Evolutionary conservation across 2,329 filamentous ascomycete genomes (phyloP).

Genomic region (Scytalidium lignicola): DNA sequence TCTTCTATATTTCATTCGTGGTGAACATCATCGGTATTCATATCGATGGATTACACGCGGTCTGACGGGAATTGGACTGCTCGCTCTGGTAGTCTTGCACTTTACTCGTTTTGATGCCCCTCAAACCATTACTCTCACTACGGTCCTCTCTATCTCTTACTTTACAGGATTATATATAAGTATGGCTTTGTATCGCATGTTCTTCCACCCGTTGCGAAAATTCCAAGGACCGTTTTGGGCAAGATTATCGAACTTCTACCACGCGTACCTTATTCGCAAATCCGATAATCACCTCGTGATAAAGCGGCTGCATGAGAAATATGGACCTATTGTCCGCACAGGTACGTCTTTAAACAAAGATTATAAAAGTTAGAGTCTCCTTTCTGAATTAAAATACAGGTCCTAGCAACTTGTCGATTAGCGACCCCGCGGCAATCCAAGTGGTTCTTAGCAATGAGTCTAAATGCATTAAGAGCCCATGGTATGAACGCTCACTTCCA

Average conservation of each 20-base stretch:
- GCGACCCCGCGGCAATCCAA: slow-evolving; percentile 13
- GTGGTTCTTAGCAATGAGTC: slow-evolving; percentile 11
- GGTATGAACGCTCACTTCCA: slow-evolving; percentile 17
- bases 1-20: slow-evolving; percentile 17
- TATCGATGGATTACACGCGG: background rate
- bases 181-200: slow-evolving; percentile 49
- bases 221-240: slow-evolving; percentile 23
- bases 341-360: slow-evolving; percentile 1
- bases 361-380: background rate
- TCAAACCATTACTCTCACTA: background rate
- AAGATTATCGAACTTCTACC: slow-evolving; percentile 18
- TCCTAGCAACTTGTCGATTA: slow-evolving; percentile 15
- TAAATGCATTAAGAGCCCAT: slow-evolving; percentile 16
- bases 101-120: background rate
- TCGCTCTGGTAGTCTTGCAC: background rate
- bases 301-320: slow-evolving; percentile 12
- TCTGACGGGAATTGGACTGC: background rate
- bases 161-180: slow-evolving; percentile 28
- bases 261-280: slow-evolving; percentile 1
- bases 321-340: slow-evolving; percentile 19
- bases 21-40: slow-evolving; percentile 13
- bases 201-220: slow-evolving; percentile 32
- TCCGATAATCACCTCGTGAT: slow-evolving; percentile 9
- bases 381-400: slow-evolving; percentile 5
- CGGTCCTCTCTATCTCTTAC: slow-evolving; percentile 3